Evolutionary conservation across 306 rosid species (phyloP).

Genomic region (Carpinus viminea): DNA sequence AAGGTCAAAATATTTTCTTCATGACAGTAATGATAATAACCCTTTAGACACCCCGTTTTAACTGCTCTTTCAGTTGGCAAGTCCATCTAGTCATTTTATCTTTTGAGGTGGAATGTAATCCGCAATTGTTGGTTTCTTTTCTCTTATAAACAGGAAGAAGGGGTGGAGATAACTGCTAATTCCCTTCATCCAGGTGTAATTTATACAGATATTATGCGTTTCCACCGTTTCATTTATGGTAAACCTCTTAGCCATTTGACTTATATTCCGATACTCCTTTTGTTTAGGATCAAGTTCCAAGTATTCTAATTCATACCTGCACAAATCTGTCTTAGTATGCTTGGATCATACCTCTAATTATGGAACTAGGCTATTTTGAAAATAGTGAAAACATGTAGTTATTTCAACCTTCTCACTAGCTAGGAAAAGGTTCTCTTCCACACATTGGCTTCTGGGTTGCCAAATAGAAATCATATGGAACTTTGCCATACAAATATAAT

Average conservation of each 20-base stretch:
- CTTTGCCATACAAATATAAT: neutral
- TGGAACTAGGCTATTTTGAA: neutral
- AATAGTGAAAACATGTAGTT: neutral
- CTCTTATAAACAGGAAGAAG: conserved; percentile 62
- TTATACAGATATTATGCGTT: conserved; percentile 60
- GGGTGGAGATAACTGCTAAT: conserved; percentile 61
- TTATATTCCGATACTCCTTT: neutral
- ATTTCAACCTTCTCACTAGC: neutral
- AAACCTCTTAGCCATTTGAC: conserved; percentile 18
- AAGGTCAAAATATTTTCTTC: neutral
- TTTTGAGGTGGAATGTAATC: neutral
- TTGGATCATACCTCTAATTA: too few relatives aligned
- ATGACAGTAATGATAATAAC: neutral
- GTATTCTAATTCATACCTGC: conserved; percentile 11
- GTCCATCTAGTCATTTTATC: neutral
- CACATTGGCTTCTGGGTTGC: neutral
- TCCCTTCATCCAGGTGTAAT: conserved; percentile 86
- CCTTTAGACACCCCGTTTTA: neutral
- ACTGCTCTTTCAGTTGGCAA: neutral
- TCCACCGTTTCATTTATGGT: conserved; percentile 54
- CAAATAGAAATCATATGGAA: neutral
- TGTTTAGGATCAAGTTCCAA: conserved; percentile 12
- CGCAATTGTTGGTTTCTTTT: neutral
- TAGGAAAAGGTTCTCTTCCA: neutral
- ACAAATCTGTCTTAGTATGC: neutral